Evolutionary conservation across 2,329 filamentous ascomycete species (phyloP).

Genomic region (Ophiostoma sp.): DNA sequence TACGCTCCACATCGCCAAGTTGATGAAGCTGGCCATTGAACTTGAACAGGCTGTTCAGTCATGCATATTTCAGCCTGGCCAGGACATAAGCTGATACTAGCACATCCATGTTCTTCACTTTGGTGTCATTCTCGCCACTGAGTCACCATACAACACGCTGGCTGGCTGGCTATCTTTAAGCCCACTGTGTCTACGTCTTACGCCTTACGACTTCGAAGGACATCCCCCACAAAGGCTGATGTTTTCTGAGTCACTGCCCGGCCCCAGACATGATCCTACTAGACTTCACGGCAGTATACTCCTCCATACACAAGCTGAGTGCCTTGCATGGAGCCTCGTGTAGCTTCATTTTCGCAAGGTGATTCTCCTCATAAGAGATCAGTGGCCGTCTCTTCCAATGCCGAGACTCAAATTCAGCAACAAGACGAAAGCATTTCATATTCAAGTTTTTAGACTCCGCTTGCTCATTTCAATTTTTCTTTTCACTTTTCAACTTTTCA

Average conservation of each 20-base stretch:
- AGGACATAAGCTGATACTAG: background rate
- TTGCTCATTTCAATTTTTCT: too few relatives aligned
- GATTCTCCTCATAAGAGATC: too few relatives aligned
- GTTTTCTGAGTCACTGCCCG: constrained; percentile 19
- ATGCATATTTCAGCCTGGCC: background rate
- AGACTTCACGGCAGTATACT: too few relatives aligned
- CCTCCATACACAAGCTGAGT: background rate
- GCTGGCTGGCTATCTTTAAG: too few relatives aligned
- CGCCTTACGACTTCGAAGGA: background rate
- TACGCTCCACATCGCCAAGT: background rate
- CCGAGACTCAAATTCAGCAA: too few relatives aligned
- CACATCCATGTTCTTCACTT: background rate
- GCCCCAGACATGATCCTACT: background rate
- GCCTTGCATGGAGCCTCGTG: background rate
- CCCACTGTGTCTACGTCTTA: too few relatives aligned
- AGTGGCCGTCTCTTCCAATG: too few relatives aligned
- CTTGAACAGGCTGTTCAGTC: background rate
- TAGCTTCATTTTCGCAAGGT: background rate
- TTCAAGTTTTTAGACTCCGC: too few relatives aligned
- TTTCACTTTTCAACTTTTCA: background rate
- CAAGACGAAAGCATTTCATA: too few relatives aligned
- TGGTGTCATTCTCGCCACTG: background rate
- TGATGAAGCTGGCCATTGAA: background rate
- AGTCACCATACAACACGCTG: background rate
- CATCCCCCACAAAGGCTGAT: background rate